Evolutionary conservation across 2,329 filamentous ascomycete genomes (phyloP).

Genomic region (Aureobasidium lini): DNA sequence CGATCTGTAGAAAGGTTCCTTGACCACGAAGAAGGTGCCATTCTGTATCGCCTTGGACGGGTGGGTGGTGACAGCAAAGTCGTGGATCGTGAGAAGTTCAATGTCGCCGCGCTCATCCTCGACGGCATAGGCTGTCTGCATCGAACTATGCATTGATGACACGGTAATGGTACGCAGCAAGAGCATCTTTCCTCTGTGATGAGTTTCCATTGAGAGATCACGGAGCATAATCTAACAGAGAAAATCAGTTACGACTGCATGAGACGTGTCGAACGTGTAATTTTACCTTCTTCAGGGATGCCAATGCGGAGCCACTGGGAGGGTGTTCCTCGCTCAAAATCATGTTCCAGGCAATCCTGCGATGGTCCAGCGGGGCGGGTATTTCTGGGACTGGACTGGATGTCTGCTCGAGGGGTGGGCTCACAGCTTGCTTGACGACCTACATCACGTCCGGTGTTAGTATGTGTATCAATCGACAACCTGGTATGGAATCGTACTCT

Average conservation of each 20-base stretch:
- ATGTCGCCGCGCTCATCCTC: neutral
- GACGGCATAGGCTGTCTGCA: constrained; percentile 1
- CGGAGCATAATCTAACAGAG: neutral
- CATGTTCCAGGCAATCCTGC: constrained; percentile 8
- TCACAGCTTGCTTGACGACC: neutral
- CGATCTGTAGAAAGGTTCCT: neutral
- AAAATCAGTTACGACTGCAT: too few relatives aligned
- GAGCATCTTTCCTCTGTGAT: neutral
- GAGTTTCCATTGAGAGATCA: neutral
- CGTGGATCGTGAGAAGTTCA: neutral
- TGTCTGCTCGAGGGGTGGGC: neutral
- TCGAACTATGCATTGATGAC: neutral
- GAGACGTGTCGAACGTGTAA: too few relatives aligned
- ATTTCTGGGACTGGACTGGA: neutral
- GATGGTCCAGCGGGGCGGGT: neutral
- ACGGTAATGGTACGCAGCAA: neutral
- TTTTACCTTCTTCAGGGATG: neutral
- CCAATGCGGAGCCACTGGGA: neutral
- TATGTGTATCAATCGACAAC: neutral
- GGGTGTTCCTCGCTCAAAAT: neutral
- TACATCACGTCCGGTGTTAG: neutral
- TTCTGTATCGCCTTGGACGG: neutral
- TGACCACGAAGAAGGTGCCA: neutral
- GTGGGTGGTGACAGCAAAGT: neutral
- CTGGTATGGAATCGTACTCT: neutral